Conservation (phyloP, 1,284 basidiomycete genomes). For the Xerocomus alliaceus region DNA sequence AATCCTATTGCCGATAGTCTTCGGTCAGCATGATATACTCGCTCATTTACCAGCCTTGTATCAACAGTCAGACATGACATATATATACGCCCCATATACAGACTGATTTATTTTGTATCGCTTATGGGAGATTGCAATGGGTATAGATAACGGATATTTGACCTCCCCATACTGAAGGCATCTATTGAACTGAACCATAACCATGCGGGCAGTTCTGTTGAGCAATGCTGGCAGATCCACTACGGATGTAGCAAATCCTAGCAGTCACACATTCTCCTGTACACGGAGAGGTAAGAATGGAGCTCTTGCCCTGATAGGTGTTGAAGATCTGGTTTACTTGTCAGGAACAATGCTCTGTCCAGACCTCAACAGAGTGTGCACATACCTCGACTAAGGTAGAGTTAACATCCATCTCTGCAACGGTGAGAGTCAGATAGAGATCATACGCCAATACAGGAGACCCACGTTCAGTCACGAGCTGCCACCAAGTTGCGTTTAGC, state of each 20-base stretch:
- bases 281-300: conserved; percentile 61
- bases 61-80: conserved; percentile 15
- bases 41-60: conserved; percentile 23
- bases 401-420: conserved; percentile 67
- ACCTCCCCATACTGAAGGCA: background rate
- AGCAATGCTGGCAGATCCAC: conserved; percentile 67
- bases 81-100: conserved; percentile 14
- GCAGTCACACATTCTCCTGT: conserved; percentile 65
- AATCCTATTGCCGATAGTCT: no score
- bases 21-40: conserved; percentile 1
- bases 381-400: conserved; percentile 63
- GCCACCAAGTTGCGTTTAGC: conserved; percentile 86
- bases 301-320: conserved; percentile 74
- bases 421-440: background rate
- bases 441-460: conserved; percentile 7
- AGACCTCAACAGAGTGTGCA: conserved; percentile 8
- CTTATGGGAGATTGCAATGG: no score
- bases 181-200: conserved; percentile 71
- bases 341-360: conserved; percentile 16
- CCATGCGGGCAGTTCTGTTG: conserved; percentile 64
- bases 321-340: conserved; percentile 61
- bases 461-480: conserved; percentile 76
- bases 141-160: background rate
- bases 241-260: conserved; percentile 83
- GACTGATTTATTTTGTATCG: no score